Base-by-base conservation (phyloP, 2,329 filamentous ascomycete species). In the Pseudopyricularia javanii region DNA sequence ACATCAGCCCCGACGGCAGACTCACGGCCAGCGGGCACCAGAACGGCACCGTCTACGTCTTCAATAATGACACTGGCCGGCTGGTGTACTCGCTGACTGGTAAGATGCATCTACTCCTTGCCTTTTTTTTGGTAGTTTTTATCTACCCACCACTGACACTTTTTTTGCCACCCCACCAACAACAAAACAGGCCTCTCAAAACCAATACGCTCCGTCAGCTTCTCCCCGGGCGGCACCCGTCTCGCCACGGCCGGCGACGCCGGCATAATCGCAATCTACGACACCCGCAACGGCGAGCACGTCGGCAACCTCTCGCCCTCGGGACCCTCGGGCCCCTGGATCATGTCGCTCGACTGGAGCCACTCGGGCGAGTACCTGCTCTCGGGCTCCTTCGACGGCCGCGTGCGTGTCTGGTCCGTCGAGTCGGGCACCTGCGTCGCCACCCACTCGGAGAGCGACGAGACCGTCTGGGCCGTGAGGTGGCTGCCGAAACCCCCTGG, bases 391-490 rank as follows among this genome's bases (percentile, higher is more conserved):
- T 89, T 94, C 66, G 91, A 97, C 63, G 91, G 93, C 35, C 96
- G 95, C 68, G 88, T 87, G 56, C 96, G 95, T 69, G 87, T 97
- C 30, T 98, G 93, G 93, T 91, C 88, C 30, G 80, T 96, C 55
- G 90, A 95, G 61, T 80, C 83, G 33, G 79, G 82, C 54, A 76
- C 77, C 4, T 97, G 93, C 64, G 93, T 98, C 47, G 90, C 91
- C 12, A 98, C 93, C 9, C 89, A 95, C 65, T 91, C 85, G 54
- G 91, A 97, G 71, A 90, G 88, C 6, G 91, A 91, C 57, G 79
- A 83, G 0, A 79, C 83, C 0, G 65, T 97, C 3, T 96, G 91
- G 86, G 80, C 82, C 53, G 88, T 91, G 28, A 85, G 82, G 62
- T 95, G 89, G 89, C 68, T 95, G 55, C 86, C 86, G 11, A 90